Conservation (phyloP, 78 protist genomes). For the Planoprotostelium fungivorum region DNA sequence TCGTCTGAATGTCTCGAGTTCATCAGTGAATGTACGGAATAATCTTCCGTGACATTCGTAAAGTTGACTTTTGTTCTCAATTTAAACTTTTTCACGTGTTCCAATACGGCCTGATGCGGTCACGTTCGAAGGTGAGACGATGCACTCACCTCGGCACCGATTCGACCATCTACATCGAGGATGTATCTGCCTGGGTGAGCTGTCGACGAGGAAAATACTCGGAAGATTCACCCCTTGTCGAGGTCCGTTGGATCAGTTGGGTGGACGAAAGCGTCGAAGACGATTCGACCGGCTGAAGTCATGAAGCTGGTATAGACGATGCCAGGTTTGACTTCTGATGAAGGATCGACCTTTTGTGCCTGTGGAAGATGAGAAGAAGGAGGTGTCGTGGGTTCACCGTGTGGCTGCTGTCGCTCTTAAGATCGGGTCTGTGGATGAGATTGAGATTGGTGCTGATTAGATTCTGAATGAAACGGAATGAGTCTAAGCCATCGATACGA, state of each 20-base stretch:
- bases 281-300: constrained; percentile 21
- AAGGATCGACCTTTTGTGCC: not conserved
- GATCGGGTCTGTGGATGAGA: not conserved
- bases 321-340: not conserved
- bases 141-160: constrained; percentile 4
- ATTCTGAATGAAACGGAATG: not conserved
- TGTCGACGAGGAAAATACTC: not conserved
- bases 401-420: not conserved
- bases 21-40: constrained; percentile 13
- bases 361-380: not conserved
- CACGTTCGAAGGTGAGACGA: not conserved
- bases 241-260: not conserved
- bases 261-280: constrained; percentile 41
- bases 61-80: constrained; percentile 42
- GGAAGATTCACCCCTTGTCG: not conserved
- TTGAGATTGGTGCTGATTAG: not conserved
- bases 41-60: constrained; percentile 22
- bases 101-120: constrained; percentile 1
- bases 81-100: constrained; percentile 39
- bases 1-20: too few relatives aligned
- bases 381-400: not conserved
- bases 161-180: constrained; percentile 37
- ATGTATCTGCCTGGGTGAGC: constrained; percentile 4
- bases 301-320: constrained; percentile 32
- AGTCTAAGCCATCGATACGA: not conserved